Evolutionary conservation across 2,329 filamentous ascomycete species (phyloP).

Genomic region (Pseudogymnoascus sp.): DNA sequence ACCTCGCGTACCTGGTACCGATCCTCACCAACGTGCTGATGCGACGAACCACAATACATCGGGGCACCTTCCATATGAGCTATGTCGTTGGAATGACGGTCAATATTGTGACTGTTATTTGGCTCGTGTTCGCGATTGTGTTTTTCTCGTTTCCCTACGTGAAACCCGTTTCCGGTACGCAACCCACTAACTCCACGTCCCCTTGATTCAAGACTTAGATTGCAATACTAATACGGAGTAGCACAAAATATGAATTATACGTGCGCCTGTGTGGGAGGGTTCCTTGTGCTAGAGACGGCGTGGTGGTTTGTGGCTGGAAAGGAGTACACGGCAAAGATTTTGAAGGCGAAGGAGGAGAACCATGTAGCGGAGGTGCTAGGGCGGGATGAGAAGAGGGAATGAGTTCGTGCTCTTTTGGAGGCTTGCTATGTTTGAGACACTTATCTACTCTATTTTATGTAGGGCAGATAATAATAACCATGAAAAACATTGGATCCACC

Average conservation of each 20-base stretch:
- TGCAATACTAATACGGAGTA: background rate
- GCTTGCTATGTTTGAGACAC: background rate
- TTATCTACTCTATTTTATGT: background rate
- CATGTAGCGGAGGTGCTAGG: conserved; percentile 3
- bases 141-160: conserved; percentile 39
- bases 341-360: conserved; percentile 27
- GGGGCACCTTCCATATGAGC: conserved; percentile 34
- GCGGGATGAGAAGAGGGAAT: background rate
- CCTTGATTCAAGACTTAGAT: background rate
- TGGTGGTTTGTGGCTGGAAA: conserved; percentile 38
- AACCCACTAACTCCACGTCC: background rate
- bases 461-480: background rate
- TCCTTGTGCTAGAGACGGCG: conserved; percentile 29
- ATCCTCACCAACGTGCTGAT: conserved; percentile 37
- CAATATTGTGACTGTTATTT: conserved; percentile 31
- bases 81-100: conserved; percentile 26
- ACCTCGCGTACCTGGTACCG: conserved; percentile 38
- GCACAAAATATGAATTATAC: conserved; percentile 41
- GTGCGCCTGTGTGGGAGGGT: conserved; percentile 37
- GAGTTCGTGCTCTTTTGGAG: background rate
- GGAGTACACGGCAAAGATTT: conserved; percentile 32
- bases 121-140: conserved; percentile 35
- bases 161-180: conserved; percentile 28
- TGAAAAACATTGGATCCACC: background rate
- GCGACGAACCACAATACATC: conserved; percentile 32